phyloP scores from a whole-genome alignment of 768 basidiomycete species.

The Lentinula boryana region DNA sequence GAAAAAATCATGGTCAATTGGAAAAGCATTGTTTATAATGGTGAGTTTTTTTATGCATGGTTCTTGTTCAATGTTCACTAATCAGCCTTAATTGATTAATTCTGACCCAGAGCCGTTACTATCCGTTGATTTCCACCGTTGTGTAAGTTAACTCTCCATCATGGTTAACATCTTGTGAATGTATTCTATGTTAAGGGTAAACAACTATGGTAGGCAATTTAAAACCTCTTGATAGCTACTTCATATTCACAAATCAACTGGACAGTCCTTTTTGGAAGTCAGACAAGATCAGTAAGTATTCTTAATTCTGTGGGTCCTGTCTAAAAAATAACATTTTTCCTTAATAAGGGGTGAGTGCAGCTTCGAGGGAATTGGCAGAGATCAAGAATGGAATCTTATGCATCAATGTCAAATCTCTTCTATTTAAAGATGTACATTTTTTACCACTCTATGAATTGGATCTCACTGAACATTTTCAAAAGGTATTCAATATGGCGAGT shows the following conservation, averaged over 20 bases:
- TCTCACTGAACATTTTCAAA: not conserved
- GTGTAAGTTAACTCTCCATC: conserved; percentile 29
- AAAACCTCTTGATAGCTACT: no score
- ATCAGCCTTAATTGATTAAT: no score
- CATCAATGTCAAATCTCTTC: no score
- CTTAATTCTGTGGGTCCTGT: not conserved
- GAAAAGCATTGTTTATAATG: conserved; percentile 47
- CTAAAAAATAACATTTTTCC: not conserved
- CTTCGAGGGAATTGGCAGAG: no score
- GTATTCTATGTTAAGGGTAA: conserved; percentile 30
- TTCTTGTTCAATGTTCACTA: no score
- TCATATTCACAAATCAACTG: not conserved
- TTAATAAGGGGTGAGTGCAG: not conserved
- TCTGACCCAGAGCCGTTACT: conserved; percentile 50
- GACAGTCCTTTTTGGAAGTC: not conserved
- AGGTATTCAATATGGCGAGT: conserved; percentile 43
- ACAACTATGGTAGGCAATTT: conserved; percentile 40
- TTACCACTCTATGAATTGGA: no score
- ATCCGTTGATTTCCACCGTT: conserved; percentile 36
- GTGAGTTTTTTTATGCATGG: conserved; percentile 23
- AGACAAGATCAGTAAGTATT: conserved; percentile 25
- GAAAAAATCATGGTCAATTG: conserved; percentile 50
- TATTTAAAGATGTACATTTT: not conserved
- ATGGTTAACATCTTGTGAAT: not conserved
- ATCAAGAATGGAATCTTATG: not conserved